Conservation (phyloP, 192 early-diverging fungal species). For the Coemansia sp. region DNA sequence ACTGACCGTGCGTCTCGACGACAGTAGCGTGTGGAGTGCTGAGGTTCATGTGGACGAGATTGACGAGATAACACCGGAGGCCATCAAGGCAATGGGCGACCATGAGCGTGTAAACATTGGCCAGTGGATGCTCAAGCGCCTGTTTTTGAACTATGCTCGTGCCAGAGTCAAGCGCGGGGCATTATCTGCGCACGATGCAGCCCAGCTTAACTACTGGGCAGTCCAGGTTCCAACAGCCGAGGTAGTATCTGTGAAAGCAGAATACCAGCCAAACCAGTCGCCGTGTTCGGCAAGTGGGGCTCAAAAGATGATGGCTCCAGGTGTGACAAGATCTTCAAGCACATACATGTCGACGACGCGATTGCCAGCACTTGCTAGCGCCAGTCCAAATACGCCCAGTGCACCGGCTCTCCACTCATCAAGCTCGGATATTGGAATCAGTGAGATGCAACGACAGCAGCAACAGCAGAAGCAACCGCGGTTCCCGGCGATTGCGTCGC, state of each 20-base stretch:
- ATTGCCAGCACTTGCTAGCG: slow-evolving; percentile 13
- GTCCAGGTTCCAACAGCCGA: slow-evolving; percentile 52
- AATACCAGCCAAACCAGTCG: not conserved
- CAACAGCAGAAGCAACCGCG: not conserved
- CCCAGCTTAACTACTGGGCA: slow-evolving; percentile 52
- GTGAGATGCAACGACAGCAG: slow-evolving; percentile 1
- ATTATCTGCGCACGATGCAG: slow-evolving; percentile 60
- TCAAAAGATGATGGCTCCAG: not conserved
- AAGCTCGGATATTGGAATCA: not conserved
- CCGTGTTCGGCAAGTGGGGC: not conserved
- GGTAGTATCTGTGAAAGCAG: slow-evolving; percentile 24
- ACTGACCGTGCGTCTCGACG: slow-evolving; percentile 84
- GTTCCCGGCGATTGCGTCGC: slow-evolving; percentile 13
- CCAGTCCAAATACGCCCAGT: not conserved
- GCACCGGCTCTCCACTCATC: not conserved
- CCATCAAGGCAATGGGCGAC: slow-evolving; percentile 32
- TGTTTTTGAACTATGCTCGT: slow-evolving; percentile 57
- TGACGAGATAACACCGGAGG: slow-evolving; percentile 49
- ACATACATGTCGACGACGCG: not conserved
- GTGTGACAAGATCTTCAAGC: not conserved
- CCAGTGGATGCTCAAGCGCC: slow-evolving; percentile 54
- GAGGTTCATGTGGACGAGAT: slow-evolving; percentile 90
- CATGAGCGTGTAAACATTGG: slow-evolving; percentile 52
- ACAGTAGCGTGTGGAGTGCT: slow-evolving; percentile 76
- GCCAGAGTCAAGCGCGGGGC: slow-evolving; percentile 81